These are phyloP conservation scores for Escovopsis sp. DNA, from an alignment of 2,329 filamentous ascomycete species.

Conservation along the genomic window DNA sequence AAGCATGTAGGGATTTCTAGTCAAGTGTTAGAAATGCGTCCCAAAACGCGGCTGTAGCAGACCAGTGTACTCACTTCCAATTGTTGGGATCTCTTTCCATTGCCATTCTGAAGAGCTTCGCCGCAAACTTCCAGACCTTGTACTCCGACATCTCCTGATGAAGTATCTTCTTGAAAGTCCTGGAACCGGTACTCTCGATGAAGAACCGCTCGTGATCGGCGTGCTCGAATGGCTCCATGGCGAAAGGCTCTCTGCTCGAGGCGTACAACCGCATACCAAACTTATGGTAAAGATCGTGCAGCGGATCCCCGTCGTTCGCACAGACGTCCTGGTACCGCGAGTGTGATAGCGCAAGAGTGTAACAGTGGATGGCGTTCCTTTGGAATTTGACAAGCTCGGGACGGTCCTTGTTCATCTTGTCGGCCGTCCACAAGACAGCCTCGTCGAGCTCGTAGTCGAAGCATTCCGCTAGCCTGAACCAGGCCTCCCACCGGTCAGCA, in stretches of 20 bases:
- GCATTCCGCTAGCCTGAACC: constrained; percentile 77
- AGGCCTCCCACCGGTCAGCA: constrained; percentile 72
- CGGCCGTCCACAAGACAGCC: constrained; percentile 73
- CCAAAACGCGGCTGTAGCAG: neutral
- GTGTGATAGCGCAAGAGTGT: constrained; percentile 45
- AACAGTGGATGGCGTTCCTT: constrained; percentile 70
- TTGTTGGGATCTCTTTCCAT: constrained; percentile 38
- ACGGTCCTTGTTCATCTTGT: constrained; percentile 79
- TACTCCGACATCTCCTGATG: constrained; percentile 44
- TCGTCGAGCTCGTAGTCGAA: constrained; percentile 84
- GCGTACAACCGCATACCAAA: constrained; percentile 49
- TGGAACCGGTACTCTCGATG: constrained; percentile 33
- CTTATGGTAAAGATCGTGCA: constrained; percentile 45
- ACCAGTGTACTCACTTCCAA: constrained; percentile 34
- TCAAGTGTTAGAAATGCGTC: constrained; percentile 1
- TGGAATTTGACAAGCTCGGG: constrained; percentile 61
- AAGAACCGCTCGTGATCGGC: constrained; percentile 42
- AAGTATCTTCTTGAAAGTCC: constrained; percentile 36
- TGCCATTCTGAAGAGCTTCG: constrained; percentile 40
- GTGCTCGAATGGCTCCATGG: constrained; percentile 46
- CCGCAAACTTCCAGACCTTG: constrained; percentile 47
- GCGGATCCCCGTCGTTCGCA: constrained; percentile 33
- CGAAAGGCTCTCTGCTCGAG: constrained; percentile 46
- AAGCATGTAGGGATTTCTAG: constrained; percentile 43
- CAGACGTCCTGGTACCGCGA: constrained; percentile 31